These are phyloP conservation scores for Podospora pseudoanserina DNA, from an alignment of 495 filamentous ascomycete species.

Conservation along the genomic window DNA sequence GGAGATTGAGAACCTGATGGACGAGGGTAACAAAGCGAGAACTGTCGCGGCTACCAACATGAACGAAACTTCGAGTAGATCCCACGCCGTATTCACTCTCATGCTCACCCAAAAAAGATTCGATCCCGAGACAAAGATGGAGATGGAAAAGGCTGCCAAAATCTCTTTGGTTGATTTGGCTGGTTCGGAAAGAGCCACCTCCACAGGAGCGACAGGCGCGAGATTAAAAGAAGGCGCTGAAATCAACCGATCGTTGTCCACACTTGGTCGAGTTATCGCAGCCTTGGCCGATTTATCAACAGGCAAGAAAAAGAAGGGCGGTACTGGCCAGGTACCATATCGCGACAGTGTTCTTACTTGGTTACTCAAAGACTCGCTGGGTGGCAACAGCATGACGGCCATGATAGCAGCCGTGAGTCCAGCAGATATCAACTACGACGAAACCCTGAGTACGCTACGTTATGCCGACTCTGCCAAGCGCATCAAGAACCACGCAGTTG, in stretches of 20 bases:
- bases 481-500: conserved; percentile 99
- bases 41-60: conserved; percentile 99
- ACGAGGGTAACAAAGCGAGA: conserved; percentile 97
- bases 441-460: conserved; percentile 89
- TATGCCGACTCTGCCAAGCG: conserved; percentile 98
- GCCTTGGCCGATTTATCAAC: conserved; percentile 87
- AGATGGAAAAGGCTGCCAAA: conserved; percentile 94
- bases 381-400: conserved; percentile 98
- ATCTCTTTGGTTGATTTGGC: conserved; percentile 98
- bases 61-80: conserved; percentile 98
- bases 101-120: conserved; percentile 92
- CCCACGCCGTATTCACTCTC: conserved; percentile 96
- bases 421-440: conserved; percentile 98
- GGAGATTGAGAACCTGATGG: conserved; percentile 97
- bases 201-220: conserved; percentile 92
- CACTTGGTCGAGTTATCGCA: conserved; percentile 96
- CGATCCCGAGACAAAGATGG: conserved; percentile 91
- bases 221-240: conserved; percentile 97
- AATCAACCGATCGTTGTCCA: conserved; percentile 96
- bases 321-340: conserved; percentile 78
- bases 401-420: conserved; percentile 99
- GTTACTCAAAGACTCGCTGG: conserved; percentile 94
- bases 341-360: conserved; percentile 96
- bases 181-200: conserved; percentile 93
- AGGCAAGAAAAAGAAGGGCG: conserved; percentile 75